Evolutionary conservation across 768 basidiomycete species (phyloP), one percentile per base, ranked within the genome.

Genomic region (Mrakia hoshinonis): DNA sequence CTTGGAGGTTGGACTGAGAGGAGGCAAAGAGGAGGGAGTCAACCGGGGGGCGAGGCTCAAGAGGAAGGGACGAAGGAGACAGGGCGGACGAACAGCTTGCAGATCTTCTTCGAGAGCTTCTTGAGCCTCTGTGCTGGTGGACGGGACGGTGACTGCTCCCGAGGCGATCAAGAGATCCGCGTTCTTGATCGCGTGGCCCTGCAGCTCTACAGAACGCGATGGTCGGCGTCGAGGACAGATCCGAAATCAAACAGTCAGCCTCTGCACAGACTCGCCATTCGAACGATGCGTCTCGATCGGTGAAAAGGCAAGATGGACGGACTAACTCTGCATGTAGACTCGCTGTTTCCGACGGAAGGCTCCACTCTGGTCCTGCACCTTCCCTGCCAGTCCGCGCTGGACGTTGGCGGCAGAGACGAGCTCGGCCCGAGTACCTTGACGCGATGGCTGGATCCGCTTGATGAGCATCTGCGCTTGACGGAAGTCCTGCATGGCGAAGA

Each of bases 131-230:
- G 58, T 36, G 36, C 58, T 61, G 15, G 34, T 36, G 4, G 58
- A 61, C 18, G 58, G 34, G 22, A 61, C 20, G 7, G 58, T 61
- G 2, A 61, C 85, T 34, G 87, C 87, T 12, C 81, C 94, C 55
- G 91, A 92, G 7, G 94, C 92, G 75, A 92, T 84, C 73, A 97
- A 84, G 49, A 96, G 82, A 82, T 96, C 93, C 81, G 93, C 91
- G 78, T 94, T 95, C 81, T 95, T 96, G 79, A 92, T 92, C 78
- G 94, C 92, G 82, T 98, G 94, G 73, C 96, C 96, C 83, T 95
- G 92, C 52, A 98, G 83, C 79, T 89, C 95, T 96, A 79, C 60
- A 72, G 63, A 62, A 62, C 69, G 69, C 58, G 69, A 65, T 66
- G 12, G 58, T 52, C 29, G 65, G 73, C 65, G 46, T 46, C 46